phyloP scores from a whole-genome alignment of 1,284 basidiomycete genomes.

The Microbotryum intermedium region DNA sequence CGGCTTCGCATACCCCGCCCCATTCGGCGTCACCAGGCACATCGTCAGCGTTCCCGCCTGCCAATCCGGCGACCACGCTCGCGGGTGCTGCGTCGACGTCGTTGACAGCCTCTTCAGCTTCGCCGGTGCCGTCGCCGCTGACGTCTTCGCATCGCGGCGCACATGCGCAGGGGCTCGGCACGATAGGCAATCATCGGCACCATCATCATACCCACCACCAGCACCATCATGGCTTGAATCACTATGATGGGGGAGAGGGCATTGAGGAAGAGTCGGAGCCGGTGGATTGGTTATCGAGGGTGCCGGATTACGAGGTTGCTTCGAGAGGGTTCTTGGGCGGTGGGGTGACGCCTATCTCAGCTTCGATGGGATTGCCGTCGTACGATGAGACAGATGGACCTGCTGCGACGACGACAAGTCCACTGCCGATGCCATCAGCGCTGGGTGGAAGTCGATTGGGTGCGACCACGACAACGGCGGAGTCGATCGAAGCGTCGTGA shows the following conservation, averaged over 20 bases:
- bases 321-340: slow-evolving; percentile 71
- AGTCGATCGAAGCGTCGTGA: not conserved
- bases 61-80: too few relatives aligned
- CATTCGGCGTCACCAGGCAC: too few relatives aligned
- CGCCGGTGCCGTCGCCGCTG: not conserved
- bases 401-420: not conserved
- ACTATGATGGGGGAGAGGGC: not conserved
- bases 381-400: slow-evolving; percentile 18
- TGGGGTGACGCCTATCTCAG: slow-evolving; percentile 64
- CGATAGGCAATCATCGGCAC: not conserved
- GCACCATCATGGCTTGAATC: slow-evolving; percentile 5
- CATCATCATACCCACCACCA: slow-evolving; percentile 8
- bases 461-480: not conserved
- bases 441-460: not conserved
- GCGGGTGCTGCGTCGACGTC: too few relatives aligned
- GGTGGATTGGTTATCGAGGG: slow-evolving; percentile 44
- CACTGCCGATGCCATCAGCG: not conserved
- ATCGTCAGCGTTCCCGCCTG: too few relatives aligned
- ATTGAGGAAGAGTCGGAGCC: not conserved
- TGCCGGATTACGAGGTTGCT: slow-evolving; percentile 70
- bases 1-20: not conserved
- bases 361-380: slow-evolving; percentile 9
- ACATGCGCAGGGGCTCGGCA: too few relatives aligned
- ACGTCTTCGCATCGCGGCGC: too few relatives aligned
- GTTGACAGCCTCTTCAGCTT: not conserved